phyloP scores from a whole-genome alignment of 257 asterid species.

The Petrea volubilis region DNA sequence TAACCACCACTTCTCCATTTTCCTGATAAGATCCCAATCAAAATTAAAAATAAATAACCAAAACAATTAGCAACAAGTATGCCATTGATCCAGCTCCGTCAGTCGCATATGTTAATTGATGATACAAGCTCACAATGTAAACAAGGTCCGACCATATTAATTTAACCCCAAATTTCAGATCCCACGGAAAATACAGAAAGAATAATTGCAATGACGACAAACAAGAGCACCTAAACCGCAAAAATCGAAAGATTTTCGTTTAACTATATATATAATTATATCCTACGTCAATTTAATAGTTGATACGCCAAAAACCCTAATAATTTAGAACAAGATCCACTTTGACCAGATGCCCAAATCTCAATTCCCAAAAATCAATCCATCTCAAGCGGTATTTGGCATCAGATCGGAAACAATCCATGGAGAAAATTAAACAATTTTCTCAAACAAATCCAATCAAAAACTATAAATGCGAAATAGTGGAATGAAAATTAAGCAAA shows the following conservation, averaged over 20 bases:
- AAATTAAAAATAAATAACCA: background rate
- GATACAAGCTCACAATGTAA: background rate
- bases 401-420: conserved; percentile 25
- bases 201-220: background rate
- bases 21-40: background rate
- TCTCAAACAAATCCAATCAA: background rate
- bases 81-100: background rate
- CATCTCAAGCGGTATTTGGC: background rate
- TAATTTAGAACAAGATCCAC: conserved; percentile 10
- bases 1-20: background rate
- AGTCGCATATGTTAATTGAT: background rate
- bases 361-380: conserved; percentile 9
- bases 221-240: background rate
- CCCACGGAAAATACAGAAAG: background rate
- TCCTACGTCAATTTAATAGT: background rate
- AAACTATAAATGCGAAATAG: background rate
- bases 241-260: conserved; percentile 17
- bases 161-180: background rate
- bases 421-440: background rate
- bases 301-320: conserved; percentile 3
- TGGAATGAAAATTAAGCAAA: conserved; percentile 30
- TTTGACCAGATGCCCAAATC: conserved; percentile 12
- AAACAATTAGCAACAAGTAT: background rate
- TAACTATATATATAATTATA: background rate
- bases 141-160: background rate